These are phyloP conservation scores for Cladochytrium replicatum DNA, from an alignment of 192 early-diverging fungal species.

Conservation along the genomic window DNA sequence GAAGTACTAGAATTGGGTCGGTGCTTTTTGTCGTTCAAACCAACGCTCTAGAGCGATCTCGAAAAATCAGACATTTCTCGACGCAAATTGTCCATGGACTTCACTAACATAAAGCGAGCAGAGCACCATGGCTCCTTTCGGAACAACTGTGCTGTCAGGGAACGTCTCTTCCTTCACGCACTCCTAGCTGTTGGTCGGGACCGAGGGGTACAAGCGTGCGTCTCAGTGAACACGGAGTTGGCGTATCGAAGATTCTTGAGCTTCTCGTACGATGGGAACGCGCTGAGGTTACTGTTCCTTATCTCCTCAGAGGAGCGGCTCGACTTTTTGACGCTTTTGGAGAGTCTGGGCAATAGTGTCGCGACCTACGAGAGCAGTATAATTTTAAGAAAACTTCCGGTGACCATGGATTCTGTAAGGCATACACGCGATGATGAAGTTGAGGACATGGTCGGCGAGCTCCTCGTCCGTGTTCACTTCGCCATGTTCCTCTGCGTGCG, in stretches of 20 bases:
- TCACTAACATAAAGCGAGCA: conserved; percentile 22
- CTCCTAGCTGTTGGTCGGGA: conserved; percentile 48
- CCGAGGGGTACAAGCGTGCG: conserved; percentile 54
- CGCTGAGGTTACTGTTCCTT: neutral
- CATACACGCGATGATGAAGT: conserved; percentile 17
- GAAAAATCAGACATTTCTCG: conserved; percentile 1
- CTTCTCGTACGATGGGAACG: conserved; percentile 5
- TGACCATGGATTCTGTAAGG: conserved; percentile 7
- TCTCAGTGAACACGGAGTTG: conserved; percentile 46
- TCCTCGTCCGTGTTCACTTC: conserved; percentile 19
- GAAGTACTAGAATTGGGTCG: conserved; percentile 22
- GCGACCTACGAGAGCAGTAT: conserved; percentile 40
- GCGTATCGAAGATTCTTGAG: conserved; percentile 49
- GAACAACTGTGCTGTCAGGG: conserved; percentile 47
- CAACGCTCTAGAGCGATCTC: conserved; percentile 50
- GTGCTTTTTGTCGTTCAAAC: conserved; percentile 21
- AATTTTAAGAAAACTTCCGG: conserved; percentile 13
- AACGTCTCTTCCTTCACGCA: conserved; percentile 45
- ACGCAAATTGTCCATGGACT: neutral
- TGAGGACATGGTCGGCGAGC: conserved; percentile 35
- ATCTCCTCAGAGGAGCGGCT: conserved; percentile 23
- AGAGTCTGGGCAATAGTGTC: conserved; percentile 39
- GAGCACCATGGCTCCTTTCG: conserved; percentile 34
- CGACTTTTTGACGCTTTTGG: conserved; percentile 17
- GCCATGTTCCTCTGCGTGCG: conserved; percentile 22